Evolutionary conservation across 345 rosid genomes (phyloP).

Genomic region (Sonneratia caseolaris): DNA sequence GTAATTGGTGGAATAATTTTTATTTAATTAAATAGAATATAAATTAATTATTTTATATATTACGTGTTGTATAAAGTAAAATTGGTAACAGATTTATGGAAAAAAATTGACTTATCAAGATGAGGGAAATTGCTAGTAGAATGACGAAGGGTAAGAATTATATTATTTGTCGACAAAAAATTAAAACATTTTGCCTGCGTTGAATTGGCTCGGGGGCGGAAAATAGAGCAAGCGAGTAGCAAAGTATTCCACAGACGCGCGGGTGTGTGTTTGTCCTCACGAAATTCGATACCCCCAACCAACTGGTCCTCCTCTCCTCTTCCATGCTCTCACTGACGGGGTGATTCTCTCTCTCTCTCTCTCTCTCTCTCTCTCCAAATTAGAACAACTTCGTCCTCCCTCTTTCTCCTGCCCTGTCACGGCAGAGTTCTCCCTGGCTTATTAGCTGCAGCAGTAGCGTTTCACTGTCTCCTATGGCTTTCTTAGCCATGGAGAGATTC

Average conservation of each 20-base stretch:
- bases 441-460: background rate
- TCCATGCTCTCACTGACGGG: no score
- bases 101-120: no score
- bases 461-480: background rate
- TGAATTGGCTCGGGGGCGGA: no score
- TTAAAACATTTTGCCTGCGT: no score
- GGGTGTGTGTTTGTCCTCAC: background rate
- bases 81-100: no score
- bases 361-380: background rate
- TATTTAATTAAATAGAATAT: no score
- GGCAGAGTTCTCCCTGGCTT: background rate
- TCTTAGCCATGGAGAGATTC: background rate
- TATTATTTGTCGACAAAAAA: no score
- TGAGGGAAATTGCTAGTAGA: no score
- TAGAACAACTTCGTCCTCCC: background rate
- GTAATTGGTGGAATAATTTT: no score
- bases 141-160: no score
- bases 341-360: background rate
- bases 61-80: no score
- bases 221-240: background rate
- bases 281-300: constrained; percentile 9
- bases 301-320: background rate
- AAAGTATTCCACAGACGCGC: background rate
- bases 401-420: background rate
- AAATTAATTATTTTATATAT: no score